Percentiles rank a stretch among this genome's conserved stretches.
These are phyloP conservation scores for Neurospora sp. DNA, from an alignment of 495 filamentous ascomycete species.

Conservation along the genomic window DNA sequence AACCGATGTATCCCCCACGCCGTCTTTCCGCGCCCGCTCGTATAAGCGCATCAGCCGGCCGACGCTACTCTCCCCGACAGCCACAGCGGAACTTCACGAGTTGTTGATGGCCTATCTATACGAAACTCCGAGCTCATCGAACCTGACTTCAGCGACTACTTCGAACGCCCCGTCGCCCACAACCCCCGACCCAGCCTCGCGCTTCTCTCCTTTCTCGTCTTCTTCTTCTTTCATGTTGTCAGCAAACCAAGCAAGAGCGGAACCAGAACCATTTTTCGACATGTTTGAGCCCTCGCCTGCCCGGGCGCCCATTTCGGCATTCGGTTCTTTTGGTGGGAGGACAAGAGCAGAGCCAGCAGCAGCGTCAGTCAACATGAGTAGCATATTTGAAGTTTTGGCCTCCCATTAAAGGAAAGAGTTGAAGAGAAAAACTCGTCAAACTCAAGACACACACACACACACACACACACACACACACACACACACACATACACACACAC, in stretches of 20 bases:
- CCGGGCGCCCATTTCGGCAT: slow-evolving; percentile 8
- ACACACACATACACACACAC: too few relatives aligned
- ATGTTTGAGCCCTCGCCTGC: slow-evolving; percentile 26
- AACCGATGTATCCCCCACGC: not conserved
- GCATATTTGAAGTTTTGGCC: slow-evolving; percentile 27
- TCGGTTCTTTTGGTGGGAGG: slow-evolving; percentile 2
- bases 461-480: not conserved
- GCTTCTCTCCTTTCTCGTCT: slow-evolving; percentile 13
- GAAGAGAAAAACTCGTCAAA: not conserved
- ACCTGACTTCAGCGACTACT: slow-evolving; percentile 7
- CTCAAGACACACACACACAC: not conserved
- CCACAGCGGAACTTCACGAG: slow-evolving; percentile 23
- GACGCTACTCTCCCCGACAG: slow-evolving; percentile 20
- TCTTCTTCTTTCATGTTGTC: not conserved
- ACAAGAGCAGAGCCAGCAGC: slow-evolving; percentile 2
- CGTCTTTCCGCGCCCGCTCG: slow-evolving; percentile 9
- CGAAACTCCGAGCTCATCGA: slow-evolving; percentile 2
- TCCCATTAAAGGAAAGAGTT: slow-evolving; percentile 7
- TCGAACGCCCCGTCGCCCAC: slow-evolving; percentile 20
- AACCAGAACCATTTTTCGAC: slow-evolving; percentile 19
- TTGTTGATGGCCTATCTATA: slow-evolving; percentile 22
- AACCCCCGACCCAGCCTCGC: slow-evolving; percentile 13
- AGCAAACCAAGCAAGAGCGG: not conserved
- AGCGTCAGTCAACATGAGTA: slow-evolving; percentile 20
- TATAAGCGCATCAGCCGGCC: slow-evolving; percentile 30